phyloP scores from a whole-genome alignment of 345 rosid species.

The Boechera divaricarpa region DNA sequence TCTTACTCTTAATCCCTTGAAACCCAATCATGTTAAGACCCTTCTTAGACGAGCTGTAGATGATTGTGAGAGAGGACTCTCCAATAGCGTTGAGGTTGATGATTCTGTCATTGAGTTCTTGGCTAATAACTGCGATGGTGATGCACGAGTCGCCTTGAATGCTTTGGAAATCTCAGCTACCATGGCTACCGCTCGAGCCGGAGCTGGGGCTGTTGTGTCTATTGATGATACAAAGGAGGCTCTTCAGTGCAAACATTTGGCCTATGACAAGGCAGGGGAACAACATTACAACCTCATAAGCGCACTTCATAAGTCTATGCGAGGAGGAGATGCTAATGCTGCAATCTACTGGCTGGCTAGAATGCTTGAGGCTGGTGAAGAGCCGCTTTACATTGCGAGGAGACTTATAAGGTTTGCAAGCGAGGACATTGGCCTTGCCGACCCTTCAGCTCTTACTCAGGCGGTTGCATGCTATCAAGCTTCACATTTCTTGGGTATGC shows the following conservation, averaged over 20 bases:
- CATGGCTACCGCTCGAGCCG: slow-evolving; percentile 54
- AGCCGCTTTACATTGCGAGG: slow-evolving; percentile 86
- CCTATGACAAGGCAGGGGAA: slow-evolving; percentile 81
- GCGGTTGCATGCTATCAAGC: slow-evolving; percentile 92
- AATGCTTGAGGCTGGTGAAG: slow-evolving; percentile 87
- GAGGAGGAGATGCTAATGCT: slow-evolving; percentile 80
- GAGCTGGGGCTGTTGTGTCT: slow-evolving; percentile 29
- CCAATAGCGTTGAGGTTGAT: slow-evolving; percentile 46
- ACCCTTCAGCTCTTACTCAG: slow-evolving; percentile 76
- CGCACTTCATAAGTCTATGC: slow-evolving; percentile 87
- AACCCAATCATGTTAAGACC: slow-evolving; percentile 56
- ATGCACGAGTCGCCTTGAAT: slow-evolving; percentile 82
- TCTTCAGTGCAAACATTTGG: slow-evolving; percentile 77
- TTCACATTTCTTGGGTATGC: slow-evolving; percentile 88
- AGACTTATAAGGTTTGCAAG: slow-evolving; percentile 83
- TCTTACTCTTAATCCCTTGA: slow-evolving; percentile 65
- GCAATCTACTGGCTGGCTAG: slow-evolving; percentile 84
- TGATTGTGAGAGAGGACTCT: slow-evolving; percentile 57
- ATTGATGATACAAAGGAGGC: slow-evolving; percentile 87
- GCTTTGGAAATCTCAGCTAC: slow-evolving; percentile 76
- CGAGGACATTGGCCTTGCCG: slow-evolving; percentile 86
- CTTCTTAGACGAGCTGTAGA: slow-evolving; percentile 62
- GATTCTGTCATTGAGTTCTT: slow-evolving; percentile 61
- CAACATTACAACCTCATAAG: slow-evolving; percentile 87
- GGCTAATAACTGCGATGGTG: slow-evolving; percentile 75